Conservation (phyloP, 768 basidiomycete species). For the Hortiboletus campestris region DNA sequence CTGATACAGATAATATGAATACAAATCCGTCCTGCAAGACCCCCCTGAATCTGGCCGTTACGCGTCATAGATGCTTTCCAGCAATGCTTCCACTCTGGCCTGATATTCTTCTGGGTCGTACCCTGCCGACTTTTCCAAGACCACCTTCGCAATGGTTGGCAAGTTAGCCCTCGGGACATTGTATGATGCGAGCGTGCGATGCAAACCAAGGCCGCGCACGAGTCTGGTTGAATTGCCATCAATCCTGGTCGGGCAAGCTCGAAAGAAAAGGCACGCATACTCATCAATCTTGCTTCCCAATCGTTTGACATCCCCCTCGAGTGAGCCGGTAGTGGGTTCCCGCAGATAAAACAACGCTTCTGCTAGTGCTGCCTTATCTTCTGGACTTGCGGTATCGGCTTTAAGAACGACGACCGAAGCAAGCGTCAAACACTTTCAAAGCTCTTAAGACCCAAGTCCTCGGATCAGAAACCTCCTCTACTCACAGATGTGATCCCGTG, state of each 20-base stretch:
- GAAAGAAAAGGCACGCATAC: conserved; percentile 37
- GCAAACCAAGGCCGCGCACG: conserved; percentile 56
- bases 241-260: neutral
- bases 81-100: conserved; percentile 44
- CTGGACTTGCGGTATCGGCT: conserved; percentile 53
- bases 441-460: neutral
- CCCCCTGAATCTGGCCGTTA: neutral
- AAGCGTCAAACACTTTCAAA: conserved; percentile 64
- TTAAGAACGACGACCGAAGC: conserved; percentile 60
- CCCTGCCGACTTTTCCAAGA: conserved; percentile 3
- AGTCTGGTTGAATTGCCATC: conserved; percentile 42
- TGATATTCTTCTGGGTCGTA: conserved; percentile 36
- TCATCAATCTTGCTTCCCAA: conserved; percentile 53
- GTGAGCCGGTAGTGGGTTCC: conserved; percentile 58
- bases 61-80: conserved; percentile 45
- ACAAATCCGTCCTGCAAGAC: neutral
- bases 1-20: neutral
- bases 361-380: conserved; percentile 62
- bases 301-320: conserved; percentile 59
- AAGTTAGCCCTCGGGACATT: conserved; percentile 61
- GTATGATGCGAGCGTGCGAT: conserved; percentile 56
- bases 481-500: conserved; percentile 83
- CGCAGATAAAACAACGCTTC: conserved; percentile 55
- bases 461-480: neutral
- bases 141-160: conserved; percentile 44